Evolutionary conservation across 2,329 filamentous ascomycete species (phyloP).

Genomic region (Ophiostoma sp.): DNA sequence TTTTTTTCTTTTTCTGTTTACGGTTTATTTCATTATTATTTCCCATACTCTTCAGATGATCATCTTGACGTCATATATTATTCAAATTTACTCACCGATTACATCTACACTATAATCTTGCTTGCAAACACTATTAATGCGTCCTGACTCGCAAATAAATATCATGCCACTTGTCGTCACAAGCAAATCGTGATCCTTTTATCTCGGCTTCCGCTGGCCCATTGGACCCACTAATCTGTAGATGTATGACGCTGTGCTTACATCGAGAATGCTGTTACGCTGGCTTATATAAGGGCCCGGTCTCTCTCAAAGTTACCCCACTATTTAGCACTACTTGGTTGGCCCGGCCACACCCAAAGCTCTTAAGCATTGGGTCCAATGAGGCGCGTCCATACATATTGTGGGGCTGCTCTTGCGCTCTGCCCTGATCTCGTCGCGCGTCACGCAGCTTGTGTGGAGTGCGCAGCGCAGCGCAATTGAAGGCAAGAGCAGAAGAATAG

Average conservation of each 20-base stretch:
- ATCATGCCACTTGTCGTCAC: neutral
- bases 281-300: neutral
- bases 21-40: neutral
- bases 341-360: neutral
- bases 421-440: constrained; percentile 3
- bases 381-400: neutral
- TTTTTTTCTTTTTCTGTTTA: neutral
- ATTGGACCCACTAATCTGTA: neutral
- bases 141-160: neutral
- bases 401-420: neutral
- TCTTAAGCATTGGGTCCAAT: neutral
- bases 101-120: neutral
- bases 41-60: neutral
- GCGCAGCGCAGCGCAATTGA: neutral
- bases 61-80: neutral
- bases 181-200: constrained; percentile 6
- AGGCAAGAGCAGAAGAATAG: neutral
- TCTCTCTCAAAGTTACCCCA: neutral
- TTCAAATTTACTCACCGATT: neutral
- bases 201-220: constrained; percentile 13
- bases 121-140: neutral
- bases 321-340: neutral
- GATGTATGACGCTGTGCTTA: neutral
- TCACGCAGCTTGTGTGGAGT: constrained; percentile 4
- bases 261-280: neutral